Evolutionary conservation across 140 eudicot species (phyloP), one percentile per base, ranked within the genome.

Genomic region (Cichorium intybus): DNA sequence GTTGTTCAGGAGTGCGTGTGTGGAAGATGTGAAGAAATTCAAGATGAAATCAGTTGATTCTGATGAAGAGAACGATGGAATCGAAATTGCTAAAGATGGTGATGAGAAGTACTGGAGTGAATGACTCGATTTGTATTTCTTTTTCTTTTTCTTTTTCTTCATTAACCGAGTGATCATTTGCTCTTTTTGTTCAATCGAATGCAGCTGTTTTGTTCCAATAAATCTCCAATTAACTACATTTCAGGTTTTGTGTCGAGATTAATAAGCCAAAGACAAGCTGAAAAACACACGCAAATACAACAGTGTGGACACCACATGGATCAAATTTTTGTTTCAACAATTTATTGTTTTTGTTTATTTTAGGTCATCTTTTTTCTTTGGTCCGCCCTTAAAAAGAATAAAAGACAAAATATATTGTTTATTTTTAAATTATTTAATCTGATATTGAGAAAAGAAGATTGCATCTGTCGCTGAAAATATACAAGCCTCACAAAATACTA

Each of bases 71-170:
- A 80, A 45, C 0, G 60, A 62, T 10, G 77, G 20, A 9, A 37
- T 39, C 21, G 77, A 18, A 1, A 35, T 63, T 26, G 80, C 27
- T 7, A 68, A 77, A 20, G 81, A 76, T 62, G 62, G 49, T n/a
- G 90, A 88, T 33, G 95, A 90, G 43, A 86, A 82, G 60, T 84
- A 87, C 47, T 90, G 97, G 97, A 90, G 97, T 58, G 97, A 90
- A 53, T 90, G 80, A 79, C 56, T 9, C 53, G 14, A 23, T 66
- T 22, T 53, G 53, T 23, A 10, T 53, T 53, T 53, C 14, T 24
- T 15, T 68, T 55, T 16, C 15, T 3, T 37, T 24, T 31, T 34
- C 21, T 37, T 53, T 29, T 15, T 26, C 17, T 65, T 66, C 29
- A 37, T 24, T 52, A 41, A 62, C 5, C 4, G 7, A 8, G 68